Evolutionary conservation across 129 eudicot species (phyloP), one percentile per base, ranked within the genome.

Genomic region (Sambucus nigra): DNA sequence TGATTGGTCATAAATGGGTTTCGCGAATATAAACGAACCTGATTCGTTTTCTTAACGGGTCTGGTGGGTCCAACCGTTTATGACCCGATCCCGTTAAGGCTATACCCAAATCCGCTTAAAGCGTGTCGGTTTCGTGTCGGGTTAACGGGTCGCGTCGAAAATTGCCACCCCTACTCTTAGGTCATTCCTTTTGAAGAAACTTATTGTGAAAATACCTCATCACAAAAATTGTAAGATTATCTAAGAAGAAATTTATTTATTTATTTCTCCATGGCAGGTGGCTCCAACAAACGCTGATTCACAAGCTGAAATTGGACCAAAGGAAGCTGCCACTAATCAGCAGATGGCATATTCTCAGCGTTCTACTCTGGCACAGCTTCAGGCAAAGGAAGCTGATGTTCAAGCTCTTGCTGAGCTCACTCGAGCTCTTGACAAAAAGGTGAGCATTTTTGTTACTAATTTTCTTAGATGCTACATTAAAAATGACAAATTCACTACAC

Each of bases 341-440:
- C 79, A 60, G 41, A 66, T 60, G 46, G 25, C 73, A 63, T 58
- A 62, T 73, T 64, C 75, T 38, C 75, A 63, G 57, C 79, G 72
- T 57, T 55, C 60, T 62, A 35, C 62, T 14, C 57, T 33, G 12
- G 72, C 82, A 51, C 89, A 74, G 58, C 47, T 47, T 58, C 89
- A 67, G 51, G 76, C 94, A 44, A 84, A 85, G 74, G 97, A 89
- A 69, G 86, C 93, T 52, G 95, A 84, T 69, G 80, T 85, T 31
- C 88, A 83, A 73, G 97, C 88, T 69, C 74, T 89, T 67, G 78
- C 94, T 51, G 74, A 89, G 72, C 72, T 89, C 60, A 76, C 83
- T 41, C 79, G 83, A 53, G 83, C 86, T 46, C 97, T 89, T 56
- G 95, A 79, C 65, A 89, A 85, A 81, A 89, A 89, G 97, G 97